Conservation (phyloP, 345 rosid genomes). For the Crucihimalaya himalaica region DNA sequence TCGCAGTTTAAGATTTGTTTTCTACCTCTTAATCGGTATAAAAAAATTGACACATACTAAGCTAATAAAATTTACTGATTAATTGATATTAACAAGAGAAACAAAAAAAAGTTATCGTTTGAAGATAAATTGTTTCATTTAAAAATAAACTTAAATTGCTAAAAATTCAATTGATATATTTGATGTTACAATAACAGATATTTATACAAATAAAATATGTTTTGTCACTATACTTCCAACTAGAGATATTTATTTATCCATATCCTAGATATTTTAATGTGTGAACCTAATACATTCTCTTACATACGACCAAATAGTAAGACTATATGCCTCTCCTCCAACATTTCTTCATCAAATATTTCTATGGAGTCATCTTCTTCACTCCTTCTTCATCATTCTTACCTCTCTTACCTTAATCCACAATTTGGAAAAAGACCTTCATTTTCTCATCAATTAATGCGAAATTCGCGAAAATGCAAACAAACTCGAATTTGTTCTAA, state of each 20-base stretch:
- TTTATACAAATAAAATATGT: neutral
- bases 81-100: too few relatives aligned
- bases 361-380: slow-evolving; percentile 36
- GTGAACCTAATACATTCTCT: slow-evolving; percentile 21
- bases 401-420: slow-evolving; percentile 20
- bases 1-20: too few relatives aligned
- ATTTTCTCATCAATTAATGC: slow-evolving; percentile 5
- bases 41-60: too few relatives aligned
- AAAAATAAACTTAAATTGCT: too few relatives aligned
- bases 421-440: slow-evolving; percentile 11
- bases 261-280: slow-evolving; percentile 24
- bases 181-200: neutral
- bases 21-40: too few relatives aligned
- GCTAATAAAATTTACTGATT: too few relatives aligned
- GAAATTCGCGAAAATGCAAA: neutral
- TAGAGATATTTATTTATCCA: neutral
- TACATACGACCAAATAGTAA: slow-evolving; percentile 25
- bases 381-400: slow-evolving; percentile 29
- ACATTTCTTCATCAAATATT: neutral
- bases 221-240: neutral
- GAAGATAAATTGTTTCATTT: neutral
- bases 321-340: slow-evolving; percentile 10
- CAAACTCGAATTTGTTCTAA: slow-evolving; percentile 28
- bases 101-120: too few relatives aligned
- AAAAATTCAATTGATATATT: neutral